Evolutionary conservation across 768 basidiomycete species (phyloP).

Genomic region (Panaeolus papilionaceus): DNA sequence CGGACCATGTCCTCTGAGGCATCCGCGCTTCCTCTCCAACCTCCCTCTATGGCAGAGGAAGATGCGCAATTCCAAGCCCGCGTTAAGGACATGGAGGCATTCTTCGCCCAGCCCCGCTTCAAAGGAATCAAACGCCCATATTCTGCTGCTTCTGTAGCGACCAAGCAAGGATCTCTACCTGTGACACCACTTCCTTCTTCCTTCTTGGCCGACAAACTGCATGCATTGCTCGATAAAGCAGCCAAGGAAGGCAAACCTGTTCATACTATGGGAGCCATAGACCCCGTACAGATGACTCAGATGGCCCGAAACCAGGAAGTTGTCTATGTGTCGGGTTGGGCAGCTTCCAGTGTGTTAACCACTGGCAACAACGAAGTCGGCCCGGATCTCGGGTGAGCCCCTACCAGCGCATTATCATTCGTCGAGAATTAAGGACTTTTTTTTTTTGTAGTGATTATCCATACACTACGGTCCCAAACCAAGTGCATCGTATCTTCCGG

Average conservation of each 20-base stretch:
- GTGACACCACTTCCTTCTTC: conserved; percentile 78
- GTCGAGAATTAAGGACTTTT: conserved; percentile 8
- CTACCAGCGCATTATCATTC: conserved; percentile 11
- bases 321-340: conserved; percentile 95
- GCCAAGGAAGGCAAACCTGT: conserved; percentile 71
- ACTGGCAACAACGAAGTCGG: conserved; percentile 93
- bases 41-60: conserved; percentile 66
- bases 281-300: conserved; percentile 94
- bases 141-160: conserved; percentile 76
- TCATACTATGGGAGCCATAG: conserved; percentile 93
- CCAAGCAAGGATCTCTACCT: conserved; percentile 89
- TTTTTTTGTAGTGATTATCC: conserved; percentile 77
- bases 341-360: conserved; percentile 82
- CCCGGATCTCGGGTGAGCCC: conserved; percentile 85
- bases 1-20: conserved; percentile 48
- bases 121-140: conserved; percentile 79
- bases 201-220: conserved; percentile 88
- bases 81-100: conserved; percentile 67
- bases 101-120: conserved; percentile 82
- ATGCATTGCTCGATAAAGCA: conserved; percentile 65
- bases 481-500: conserved; percentile 90
- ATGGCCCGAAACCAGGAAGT: conserved; percentile 89
- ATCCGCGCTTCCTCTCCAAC: conserved; percentile 57
- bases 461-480: conserved; percentile 95
- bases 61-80: conserved; percentile 62